Conservation (phyloP, 805 yeast species). For the Kregervanrija fluxuum region DNA sequence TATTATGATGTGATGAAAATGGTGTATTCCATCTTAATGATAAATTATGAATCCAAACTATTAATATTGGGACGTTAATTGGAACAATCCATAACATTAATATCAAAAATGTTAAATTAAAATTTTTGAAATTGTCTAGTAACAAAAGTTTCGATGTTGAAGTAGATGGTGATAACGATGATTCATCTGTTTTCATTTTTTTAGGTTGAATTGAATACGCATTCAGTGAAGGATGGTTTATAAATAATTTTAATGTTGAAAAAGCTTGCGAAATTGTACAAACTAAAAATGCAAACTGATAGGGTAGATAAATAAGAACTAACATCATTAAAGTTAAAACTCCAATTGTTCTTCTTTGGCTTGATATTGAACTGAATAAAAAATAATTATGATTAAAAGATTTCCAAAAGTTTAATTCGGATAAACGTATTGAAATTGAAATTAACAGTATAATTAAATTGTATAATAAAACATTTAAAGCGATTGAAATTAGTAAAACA, state of each 20-base stretch:
- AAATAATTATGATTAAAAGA: conserved; percentile 2
- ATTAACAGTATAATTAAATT: conserved; percentile 14
- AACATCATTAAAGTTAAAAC: conserved; percentile 9
- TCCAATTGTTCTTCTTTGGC: conserved; percentile 9
- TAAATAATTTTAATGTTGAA: conserved; percentile 3
- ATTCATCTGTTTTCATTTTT: neutral
- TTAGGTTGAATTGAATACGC: conserved; percentile 2
- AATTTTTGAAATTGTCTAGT: conserved; percentile 39
- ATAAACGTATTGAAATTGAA: neutral
- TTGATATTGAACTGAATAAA: conserved; percentile 13
- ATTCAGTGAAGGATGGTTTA: conserved; percentile 2
- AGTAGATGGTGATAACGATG: neutral
- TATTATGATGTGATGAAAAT: conserved; percentile 79
- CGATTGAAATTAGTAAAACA: conserved; percentile 39
- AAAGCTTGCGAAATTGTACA: conserved; percentile 48
- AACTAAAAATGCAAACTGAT: conserved; percentile 67
- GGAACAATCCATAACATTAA: conserved; percentile 76
- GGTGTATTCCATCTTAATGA: conserved; percentile 76
- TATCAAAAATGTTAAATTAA: conserved; percentile 53
- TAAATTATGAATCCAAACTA: conserved; percentile 78
- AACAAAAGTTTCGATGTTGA: neutral
- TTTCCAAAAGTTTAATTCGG: conserved; percentile 3
- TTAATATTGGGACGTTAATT: conserved; percentile 65
- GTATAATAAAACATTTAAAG: conserved; percentile 34
- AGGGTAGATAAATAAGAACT: conserved; percentile 54